phyloP scores from a whole-genome alignment of 495 filamentous ascomycete genomes.

The Neurospora cerealis region DNA sequence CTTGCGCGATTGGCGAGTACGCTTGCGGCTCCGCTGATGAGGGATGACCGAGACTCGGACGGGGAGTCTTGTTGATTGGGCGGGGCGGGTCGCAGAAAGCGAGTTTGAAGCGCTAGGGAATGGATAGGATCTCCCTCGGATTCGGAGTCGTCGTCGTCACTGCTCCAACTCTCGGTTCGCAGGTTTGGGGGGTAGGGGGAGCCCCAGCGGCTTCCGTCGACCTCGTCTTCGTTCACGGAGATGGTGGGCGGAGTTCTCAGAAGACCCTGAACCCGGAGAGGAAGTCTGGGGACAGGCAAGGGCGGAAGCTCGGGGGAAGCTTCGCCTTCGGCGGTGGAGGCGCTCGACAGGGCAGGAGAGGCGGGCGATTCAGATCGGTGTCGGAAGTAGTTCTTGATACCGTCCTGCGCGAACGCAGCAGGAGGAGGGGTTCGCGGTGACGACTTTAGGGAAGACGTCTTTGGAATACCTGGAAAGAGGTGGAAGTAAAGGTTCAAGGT shows the following conservation, averaged over 20 bases:
- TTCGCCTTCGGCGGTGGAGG: conserved; percentile 43
- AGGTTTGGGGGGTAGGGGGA: conserved; percentile 56
- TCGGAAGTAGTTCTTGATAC: conserved; percentile 15
- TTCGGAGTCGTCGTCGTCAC: conserved; percentile 21
- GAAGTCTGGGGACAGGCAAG: conserved; percentile 37
- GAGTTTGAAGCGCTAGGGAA: conserved; percentile 40
- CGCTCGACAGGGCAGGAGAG: conserved; percentile 40
- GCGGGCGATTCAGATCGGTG: conserved; percentile 21
- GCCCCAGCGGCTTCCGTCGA: conserved; percentile 60
- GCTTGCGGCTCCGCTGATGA: conserved; percentile 39
- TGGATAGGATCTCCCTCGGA: conserved; percentile 45
- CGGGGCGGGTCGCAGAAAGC: conserved; percentile 41
- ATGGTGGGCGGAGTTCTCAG: conserved; percentile 40
- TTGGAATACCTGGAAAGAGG: conserved; percentile 18
- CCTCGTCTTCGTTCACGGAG: conserved; percentile 16
- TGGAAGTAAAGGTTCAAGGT: conserved; percentile 1
- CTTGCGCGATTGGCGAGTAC: conserved; percentile 46
- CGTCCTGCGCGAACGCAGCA: conserved; percentile 45
- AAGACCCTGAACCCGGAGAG: conserved; percentile 36
- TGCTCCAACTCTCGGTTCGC: conserved; percentile 41
- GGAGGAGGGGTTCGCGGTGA: conserved; percentile 37
- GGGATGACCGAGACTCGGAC: conserved; percentile 28
- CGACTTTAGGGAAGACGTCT: conserved; percentile 42
- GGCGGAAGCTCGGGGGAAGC: conserved; percentile 45
- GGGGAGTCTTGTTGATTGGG: conserved; percentile 23